Evolutionary conservation across 2,329 filamentous ascomycete species (phyloP).

Genomic region (Beauveria bassiana): DNA sequence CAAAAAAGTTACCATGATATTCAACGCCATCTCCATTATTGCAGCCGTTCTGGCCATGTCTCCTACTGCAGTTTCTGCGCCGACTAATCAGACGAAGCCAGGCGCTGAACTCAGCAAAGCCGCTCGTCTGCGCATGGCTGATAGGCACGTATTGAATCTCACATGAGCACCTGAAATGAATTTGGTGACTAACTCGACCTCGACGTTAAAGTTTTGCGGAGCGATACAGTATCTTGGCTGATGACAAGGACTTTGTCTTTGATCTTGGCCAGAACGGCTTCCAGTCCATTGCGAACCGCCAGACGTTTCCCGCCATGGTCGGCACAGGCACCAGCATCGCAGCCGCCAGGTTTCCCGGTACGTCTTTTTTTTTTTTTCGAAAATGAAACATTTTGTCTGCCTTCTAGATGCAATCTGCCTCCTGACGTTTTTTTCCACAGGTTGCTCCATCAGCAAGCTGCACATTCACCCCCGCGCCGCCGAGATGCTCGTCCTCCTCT

Average conservation of each 20-base stretch:
- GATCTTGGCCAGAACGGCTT: conserved; percentile 41
- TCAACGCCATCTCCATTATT: conserved; percentile 25
- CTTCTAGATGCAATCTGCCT: too few species aligned
- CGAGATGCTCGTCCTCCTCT: conserved; percentile 44
- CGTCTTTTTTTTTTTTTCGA: conserved; percentile 3
- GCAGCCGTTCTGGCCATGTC: conserved; percentile 31
- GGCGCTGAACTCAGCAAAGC: conserved; percentile 24
- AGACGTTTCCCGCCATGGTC: conserved; percentile 49
- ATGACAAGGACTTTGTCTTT: conserved; percentile 40
- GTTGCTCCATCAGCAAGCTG: conserved; percentile 50
- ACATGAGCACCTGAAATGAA: neutral
- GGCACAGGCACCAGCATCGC: conserved; percentile 43
- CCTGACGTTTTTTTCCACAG: conserved; percentile 10
- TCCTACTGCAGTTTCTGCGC: conserved; percentile 7
- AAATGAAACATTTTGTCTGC: too few species aligned
- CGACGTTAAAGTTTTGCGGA: conserved; percentile 29
- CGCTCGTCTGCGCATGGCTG: conserved; percentile 31
- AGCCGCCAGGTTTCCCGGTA: conserved; percentile 39
- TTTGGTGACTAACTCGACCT: conserved; percentile 12
- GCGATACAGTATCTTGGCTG: conserved; percentile 33
- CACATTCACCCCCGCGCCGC: conserved; percentile 47
- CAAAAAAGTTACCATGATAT: conserved; percentile 23
- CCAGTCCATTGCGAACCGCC: conserved; percentile 43
- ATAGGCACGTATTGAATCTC: conserved; percentile 23
- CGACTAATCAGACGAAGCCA: conserved; percentile 1